A percentile compares a stretch with the other conserved stretches of the same genome.
Evolutionary conservation across 176 grass and related monocot species (phyloP).

Genomic region (Cenchrus americanus): DNA sequence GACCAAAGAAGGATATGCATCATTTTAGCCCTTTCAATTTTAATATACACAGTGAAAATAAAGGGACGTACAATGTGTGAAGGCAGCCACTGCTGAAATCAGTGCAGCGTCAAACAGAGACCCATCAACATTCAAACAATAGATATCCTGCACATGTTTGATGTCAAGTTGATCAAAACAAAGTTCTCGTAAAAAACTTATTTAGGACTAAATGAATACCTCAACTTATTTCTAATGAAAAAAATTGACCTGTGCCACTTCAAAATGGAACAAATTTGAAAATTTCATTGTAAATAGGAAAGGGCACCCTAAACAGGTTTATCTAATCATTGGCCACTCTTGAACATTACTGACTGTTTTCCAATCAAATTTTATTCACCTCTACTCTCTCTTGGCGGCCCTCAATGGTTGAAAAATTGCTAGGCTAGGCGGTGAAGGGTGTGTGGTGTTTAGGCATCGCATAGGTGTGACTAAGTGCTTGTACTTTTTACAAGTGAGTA

Average conservation of each 20-base stretch:
- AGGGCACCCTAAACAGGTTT: neutral
- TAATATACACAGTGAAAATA: neutral
- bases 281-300: neutral
- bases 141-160: conserved; percentile 75
- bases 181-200: conserved; percentile 1
- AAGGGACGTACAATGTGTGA: conserved; percentile 67
- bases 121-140: conserved; percentile 91
- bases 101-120: conserved; percentile 87
- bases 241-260: neutral
- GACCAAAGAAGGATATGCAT: neutral
- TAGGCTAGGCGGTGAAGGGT: neutral
- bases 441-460: neutral
- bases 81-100: conserved; percentile 83
- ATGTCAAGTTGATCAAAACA: conserved; percentile 35
- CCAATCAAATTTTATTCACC: neutral
- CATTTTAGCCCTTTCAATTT: no score
- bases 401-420: neutral
- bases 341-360: neutral
- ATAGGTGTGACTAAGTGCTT: no score
- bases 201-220: neutral
- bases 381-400: neutral
- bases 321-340: conserved; percentile 5
- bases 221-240: conserved; percentile 4
- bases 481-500: neutral
- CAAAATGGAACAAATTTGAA: neutral